Conservation (phyloP, 2,329 filamentous ascomycete genomes). For the Coniochaeta ligniaria region DNA sequence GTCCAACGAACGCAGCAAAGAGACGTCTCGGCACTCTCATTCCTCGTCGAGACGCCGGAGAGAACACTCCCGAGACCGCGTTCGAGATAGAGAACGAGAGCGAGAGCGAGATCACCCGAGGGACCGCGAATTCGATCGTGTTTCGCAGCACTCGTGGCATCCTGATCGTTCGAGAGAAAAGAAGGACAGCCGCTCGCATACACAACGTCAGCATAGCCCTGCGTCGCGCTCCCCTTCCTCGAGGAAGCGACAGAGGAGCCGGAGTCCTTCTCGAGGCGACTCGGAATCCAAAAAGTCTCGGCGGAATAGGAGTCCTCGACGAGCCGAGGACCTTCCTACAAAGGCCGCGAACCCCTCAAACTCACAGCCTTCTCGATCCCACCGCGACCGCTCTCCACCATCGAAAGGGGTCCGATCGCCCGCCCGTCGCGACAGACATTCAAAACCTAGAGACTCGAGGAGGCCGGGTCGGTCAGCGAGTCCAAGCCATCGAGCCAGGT, state of each 20-base stretch:
- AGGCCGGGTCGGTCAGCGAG: slow-evolving; percentile 13
- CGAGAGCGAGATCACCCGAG: slow-evolving; percentile 21
- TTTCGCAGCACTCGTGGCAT: background rate
- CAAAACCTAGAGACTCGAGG: slow-evolving; percentile 11
- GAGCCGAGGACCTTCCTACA: slow-evolving; percentile 8
- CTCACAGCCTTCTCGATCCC: background rate
- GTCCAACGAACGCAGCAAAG: slow-evolving; percentile 30
- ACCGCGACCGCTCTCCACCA: slow-evolving; percentile 8
- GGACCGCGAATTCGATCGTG: slow-evolving; percentile 5
- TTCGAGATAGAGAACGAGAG: slow-evolving; percentile 21
- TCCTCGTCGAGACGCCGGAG: slow-evolving; percentile 13
- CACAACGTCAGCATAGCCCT: slow-evolving; percentile 7
- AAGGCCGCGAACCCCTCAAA: slow-evolving; percentile 6
- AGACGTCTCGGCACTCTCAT: slow-evolving; percentile 19
- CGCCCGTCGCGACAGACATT: slow-evolving; percentile 14
- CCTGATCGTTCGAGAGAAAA: slow-evolving; percentile 8
- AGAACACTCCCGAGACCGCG: slow-evolving; percentile 7
- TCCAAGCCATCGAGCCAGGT: slow-evolving; percentile 15
- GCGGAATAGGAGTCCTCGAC: slow-evolving; percentile 11
- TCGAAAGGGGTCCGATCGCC: slow-evolving; percentile 15
- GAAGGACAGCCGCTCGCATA: slow-evolving; percentile 4
- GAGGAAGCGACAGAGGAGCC: slow-evolving; percentile 21
- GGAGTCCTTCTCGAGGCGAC: slow-evolving; percentile 10
- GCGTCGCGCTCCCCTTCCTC: slow-evolving; percentile 16
- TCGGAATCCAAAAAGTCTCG: slow-evolving; percentile 15